Base-by-base conservation (phyloP, 148 eudicot species). In the Dysphania ambrosioides region DNA sequence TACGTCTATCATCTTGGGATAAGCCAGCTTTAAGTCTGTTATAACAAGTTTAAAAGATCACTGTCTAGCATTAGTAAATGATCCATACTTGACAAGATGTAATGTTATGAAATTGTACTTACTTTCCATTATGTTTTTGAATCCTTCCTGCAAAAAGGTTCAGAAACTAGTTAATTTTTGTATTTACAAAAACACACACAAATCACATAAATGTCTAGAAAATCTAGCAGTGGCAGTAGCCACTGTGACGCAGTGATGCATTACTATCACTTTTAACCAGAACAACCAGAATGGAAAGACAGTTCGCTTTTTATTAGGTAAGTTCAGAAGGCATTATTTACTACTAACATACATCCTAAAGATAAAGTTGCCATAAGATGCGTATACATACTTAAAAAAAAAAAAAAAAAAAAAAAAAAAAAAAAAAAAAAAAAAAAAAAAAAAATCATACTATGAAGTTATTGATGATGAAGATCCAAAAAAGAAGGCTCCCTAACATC, bases 1-100 rank as follows among this genome's bases (percentile, higher is more conserved):
- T 73, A 84, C 76, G 63, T 95, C 97, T 0, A 95, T 92, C 96
- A 95, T 88, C 87, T 88, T 95, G 3, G 98, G 98, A 78, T 90
- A 95, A 34, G 97, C 76, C 75, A 95, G 83, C 53, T 90, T 89
- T 77, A 95, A 84, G 86, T 92, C 98, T 95, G 89, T 65, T 47
- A 77, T 35, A 36, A 71, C 70, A 12, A 68, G 29, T 63, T 78
- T 24, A 44, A 31, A 57, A 15, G 68, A 62, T 62, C 18, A 66
- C 26, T 12, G n/a, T 31, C 23, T 10, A 72, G 12, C 62, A 21
- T 29, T 30, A 29, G 15, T 21, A 7, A 1, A 73, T 21, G 41
- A 16, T 16, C 31, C 0, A 42, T 0, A 19, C 0, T 27, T 27
- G 15, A 61, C 9, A 61, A 51, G 41, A 66, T 41, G 31, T 15